A percentile compares a stretch with the other conserved stretches of the same genome.
Conservation (phyloP, 2,329 filamentous ascomycete species). For the Diaporthe sp. region DNA sequence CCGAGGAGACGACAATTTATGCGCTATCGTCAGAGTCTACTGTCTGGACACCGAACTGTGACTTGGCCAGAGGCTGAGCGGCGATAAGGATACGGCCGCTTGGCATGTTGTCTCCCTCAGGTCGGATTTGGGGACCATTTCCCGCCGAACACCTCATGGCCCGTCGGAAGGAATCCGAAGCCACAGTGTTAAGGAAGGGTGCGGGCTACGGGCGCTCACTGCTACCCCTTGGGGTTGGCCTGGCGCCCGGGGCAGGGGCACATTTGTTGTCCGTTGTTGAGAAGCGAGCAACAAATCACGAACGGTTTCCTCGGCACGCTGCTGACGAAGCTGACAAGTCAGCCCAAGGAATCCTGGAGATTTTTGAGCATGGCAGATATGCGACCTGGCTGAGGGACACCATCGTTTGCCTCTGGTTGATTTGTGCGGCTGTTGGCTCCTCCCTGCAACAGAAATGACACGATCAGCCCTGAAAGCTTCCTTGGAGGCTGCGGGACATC, state of each 20-base stretch:
- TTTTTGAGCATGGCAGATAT: constrained; percentile 11
- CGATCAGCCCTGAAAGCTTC: constrained; percentile 4
- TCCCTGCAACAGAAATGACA: constrained; percentile 4
- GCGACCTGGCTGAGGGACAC: background rate
- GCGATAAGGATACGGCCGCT: constrained; percentile 15
- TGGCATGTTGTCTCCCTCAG: constrained; percentile 8
- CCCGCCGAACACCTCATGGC: constrained; percentile 14
- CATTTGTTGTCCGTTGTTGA: constrained; percentile 16
- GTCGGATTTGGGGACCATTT: constrained; percentile 10
- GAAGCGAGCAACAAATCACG: constrained; percentile 18
- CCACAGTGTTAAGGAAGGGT: constrained; percentile 30
- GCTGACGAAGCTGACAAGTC: constrained; percentile 26
- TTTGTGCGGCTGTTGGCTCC: constrained; percentile 23
- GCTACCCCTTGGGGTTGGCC: constrained; percentile 21
- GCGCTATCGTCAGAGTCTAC: constrained; percentile 6
- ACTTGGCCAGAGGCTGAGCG: constrained; percentile 22
- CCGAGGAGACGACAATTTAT: constrained; percentile 16
- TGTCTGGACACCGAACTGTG: background rate
- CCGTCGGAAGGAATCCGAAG: constrained; percentile 38
- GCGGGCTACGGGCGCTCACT: constrained; percentile 8
- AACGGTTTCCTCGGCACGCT: constrained; percentile 4
- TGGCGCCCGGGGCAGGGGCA: constrained; percentile 15
- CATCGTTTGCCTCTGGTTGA: background rate
- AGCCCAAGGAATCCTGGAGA: constrained; percentile 16
- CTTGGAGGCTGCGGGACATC: constrained; percentile 12